phyloP scores from a whole-genome alignment of 805 yeast genomes.

The Candida quercuum region DNA sequence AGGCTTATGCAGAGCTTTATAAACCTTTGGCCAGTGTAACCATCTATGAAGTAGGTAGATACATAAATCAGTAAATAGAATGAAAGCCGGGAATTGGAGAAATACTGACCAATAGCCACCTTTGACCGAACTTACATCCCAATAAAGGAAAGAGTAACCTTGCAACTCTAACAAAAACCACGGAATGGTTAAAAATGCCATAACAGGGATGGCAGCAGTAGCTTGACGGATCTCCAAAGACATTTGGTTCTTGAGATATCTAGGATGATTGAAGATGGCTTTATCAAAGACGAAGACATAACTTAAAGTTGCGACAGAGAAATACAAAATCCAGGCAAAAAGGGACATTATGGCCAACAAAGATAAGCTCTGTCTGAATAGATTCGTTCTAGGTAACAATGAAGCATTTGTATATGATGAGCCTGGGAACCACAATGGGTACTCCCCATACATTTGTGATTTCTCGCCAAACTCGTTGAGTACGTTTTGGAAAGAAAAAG shows the following conservation, averaged over 20 bases:
- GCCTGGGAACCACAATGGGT: slow-evolving; percentile 54
- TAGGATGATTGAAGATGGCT: slow-evolving; percentile 89
- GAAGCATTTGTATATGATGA: slow-evolving; percentile 59
- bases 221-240: slow-evolving; percentile 78
- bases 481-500: slow-evolving; percentile 9
- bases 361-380: slow-evolving; percentile 65
- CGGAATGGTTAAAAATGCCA: slow-evolving; percentile 85
- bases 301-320: slow-evolving; percentile 66
- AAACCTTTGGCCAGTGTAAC: slow-evolving; percentile 88
- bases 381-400: slow-evolving; percentile 62
- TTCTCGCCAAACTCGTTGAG: slow-evolving; percentile 19
- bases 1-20: slow-evolving; percentile 87
- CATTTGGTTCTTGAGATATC: slow-evolving; percentile 92
- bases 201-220: slow-evolving; percentile 73
- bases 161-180: slow-evolving; percentile 82
- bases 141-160: slow-evolving; percentile 79
- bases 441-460: slow-evolving; percentile 53
- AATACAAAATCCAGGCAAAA: slow-evolving; percentile 84
- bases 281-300: slow-evolving; percentile 80
- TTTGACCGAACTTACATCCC: slow-evolving; percentile 51
- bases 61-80: slow-evolving; percentile 90
- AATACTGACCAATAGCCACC: slow-evolving; percentile 66
- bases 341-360: slow-evolving; percentile 64
- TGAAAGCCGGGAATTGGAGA: slow-evolving; percentile 69
- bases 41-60: slow-evolving; percentile 89